Percentiles rank a stretch among this genome's conserved stretches.
Conservation (phyloP, 1,139 yeast genomes). For the Diutina ranongensis region DNA sequence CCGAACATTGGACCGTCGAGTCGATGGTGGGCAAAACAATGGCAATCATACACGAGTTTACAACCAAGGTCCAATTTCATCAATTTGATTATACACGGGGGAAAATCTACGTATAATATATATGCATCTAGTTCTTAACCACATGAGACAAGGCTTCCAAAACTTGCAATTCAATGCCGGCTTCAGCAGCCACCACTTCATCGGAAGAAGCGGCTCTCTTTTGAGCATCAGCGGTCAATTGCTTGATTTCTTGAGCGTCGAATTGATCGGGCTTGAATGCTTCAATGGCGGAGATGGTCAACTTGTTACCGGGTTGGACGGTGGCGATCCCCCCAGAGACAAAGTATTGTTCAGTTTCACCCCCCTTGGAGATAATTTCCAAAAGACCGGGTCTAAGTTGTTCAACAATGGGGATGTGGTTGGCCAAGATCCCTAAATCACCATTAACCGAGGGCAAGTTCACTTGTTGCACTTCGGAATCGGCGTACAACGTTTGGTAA, state of each 20-base stretch:
- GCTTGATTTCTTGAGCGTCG: slow-evolving; percentile 68
- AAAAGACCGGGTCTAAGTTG: slow-evolving; percentile 95
- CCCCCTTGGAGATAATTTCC: slow-evolving; percentile 75
- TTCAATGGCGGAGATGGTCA: slow-evolving; percentile 90
- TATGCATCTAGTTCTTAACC: slow-evolving; percentile 44
- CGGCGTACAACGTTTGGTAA: slow-evolving; percentile 52
- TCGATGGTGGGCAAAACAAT: no score
- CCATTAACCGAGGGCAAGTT: slow-evolving; percentile 95
- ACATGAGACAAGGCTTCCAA: slow-evolving; percentile 87
- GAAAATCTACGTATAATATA: no score
- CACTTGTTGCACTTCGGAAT: slow-evolving; percentile 65
- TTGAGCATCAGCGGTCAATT: slow-evolving; percentile 87
- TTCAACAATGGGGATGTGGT: slow-evolving; percentile 97
- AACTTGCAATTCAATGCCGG: slow-evolving; percentile 90
- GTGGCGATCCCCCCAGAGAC: slow-evolving; percentile 97
- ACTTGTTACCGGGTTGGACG: slow-evolving; percentile 87
- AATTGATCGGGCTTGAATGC: slow-evolving; percentile 90
- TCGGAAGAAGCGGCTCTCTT: slow-evolving; percentile 80
- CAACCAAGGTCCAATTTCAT: no score
- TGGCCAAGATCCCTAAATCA: slow-evolving; percentile 93
- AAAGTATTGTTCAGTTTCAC: slow-evolving; percentile 68
- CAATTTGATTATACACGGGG: no score
- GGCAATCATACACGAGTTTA: no score
- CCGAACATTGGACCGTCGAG: not conserved
- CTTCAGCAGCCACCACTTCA: slow-evolving; percentile 87